Percentiles rank a stretch among this genome's conserved stretches.
Evolutionary conservation across 2,329 filamentous ascomycete genomes (phyloP).

Genomic region (Tolypocladium nubicola): DNA sequence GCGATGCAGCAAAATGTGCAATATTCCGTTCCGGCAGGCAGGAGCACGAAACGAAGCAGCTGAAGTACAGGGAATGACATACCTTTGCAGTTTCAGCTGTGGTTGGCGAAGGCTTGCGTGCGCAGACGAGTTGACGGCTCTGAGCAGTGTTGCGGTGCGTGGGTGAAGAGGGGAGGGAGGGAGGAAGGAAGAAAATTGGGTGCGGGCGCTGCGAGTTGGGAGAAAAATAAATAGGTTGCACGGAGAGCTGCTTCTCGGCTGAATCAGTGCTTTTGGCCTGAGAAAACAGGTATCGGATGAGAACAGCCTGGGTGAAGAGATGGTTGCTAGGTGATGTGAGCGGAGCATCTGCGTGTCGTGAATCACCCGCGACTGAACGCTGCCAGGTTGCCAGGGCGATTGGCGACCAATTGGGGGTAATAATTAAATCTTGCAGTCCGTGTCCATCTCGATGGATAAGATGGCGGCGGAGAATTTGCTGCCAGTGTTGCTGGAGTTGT

Average conservation of each 20-base stretch:
- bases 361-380: neutral
- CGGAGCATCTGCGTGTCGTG: neutral
- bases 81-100: neutral
- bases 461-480: neutral
- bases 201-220: neutral
- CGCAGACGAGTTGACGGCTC: neutral
- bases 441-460: neutral
- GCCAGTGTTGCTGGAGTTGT: neutral
- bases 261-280: neutral
- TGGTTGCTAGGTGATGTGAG: neutral
- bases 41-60: neutral
- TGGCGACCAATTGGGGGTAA: neutral
- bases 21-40: constrained; percentile 1
- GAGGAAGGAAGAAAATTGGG: neutral
- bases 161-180: neutral
- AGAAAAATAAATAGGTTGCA: neutral
- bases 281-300: constrained; percentile 1
- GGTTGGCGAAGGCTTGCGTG: neutral
- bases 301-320: neutral
- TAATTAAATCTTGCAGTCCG: neutral
- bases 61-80: neutral
- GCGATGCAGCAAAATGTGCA: neutral
- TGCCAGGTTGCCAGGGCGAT: neutral
- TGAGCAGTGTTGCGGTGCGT: neutral
- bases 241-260: neutral